Evolutionary conservation across 441 rosid genomes (phyloP).

Genomic region (Bocquillonia castaneifolia): DNA sequence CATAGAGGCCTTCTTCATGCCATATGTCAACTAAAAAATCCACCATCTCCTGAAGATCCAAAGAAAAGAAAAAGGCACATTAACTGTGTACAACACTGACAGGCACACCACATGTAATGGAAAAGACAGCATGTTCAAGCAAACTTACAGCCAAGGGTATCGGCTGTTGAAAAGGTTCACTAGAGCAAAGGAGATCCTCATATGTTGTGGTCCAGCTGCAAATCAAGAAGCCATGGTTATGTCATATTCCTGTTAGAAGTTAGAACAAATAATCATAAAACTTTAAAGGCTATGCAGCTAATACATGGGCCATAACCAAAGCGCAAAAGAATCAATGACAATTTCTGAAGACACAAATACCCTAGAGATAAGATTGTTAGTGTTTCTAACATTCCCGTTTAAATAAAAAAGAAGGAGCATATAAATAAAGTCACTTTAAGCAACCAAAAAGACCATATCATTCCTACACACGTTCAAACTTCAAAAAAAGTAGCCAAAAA

Average conservation of each 20-base stretch:
- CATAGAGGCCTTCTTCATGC: constrained; percentile 56
- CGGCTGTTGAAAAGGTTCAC: constrained; percentile 46
- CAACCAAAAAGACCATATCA: neutral
- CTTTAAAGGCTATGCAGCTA: neutral
- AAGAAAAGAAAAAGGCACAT: constrained; percentile 5
- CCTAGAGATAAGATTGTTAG: neutral
- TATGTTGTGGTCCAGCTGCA: constrained; percentile 57
- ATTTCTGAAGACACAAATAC: neutral
- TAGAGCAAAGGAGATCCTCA: constrained; percentile 45
- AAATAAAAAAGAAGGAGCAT: neutral
- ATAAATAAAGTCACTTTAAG: neutral
- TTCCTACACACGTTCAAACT: neutral
- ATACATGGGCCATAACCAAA: neutral
- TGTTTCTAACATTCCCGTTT: neutral
- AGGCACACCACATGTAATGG: neutral
- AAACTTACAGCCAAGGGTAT: constrained; percentile 54
- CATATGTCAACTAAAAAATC: constrained; percentile 51
- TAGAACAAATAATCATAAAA: neutral
- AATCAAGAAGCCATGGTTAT: constrained; percentile 16
- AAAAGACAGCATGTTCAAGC: neutral
- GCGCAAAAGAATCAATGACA: neutral
- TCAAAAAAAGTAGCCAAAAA: too few species aligned
- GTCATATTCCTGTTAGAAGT: neutral
- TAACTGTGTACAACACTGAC: too few species aligned
- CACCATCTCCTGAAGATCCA: constrained; percentile 57